phyloP scores from a whole-genome alignment of 768 basidiomycete species.

The Hericium alpestre region DNA sequence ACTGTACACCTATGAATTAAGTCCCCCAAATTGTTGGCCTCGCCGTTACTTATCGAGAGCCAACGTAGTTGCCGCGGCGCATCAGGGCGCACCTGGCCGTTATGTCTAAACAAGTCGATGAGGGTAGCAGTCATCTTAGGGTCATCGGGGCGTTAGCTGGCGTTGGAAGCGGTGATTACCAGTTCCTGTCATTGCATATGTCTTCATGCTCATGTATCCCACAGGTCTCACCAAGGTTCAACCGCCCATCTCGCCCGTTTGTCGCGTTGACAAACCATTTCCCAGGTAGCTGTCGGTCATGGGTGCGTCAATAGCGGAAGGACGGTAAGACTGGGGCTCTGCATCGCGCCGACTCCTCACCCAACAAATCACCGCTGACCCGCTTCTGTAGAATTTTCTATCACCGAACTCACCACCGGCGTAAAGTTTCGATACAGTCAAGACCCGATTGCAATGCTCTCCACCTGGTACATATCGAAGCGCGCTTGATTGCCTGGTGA shows the following conservation, averaged over 20 bases:
- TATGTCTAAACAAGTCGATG: neutral
- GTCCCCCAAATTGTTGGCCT: too few species aligned
- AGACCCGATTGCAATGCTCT: constrained; percentile 62
- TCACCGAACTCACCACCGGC: too few species aligned
- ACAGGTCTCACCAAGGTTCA: neutral
- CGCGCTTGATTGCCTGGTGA: constrained; percentile 47
- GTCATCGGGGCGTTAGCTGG: neutral
- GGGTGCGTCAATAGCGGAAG: constrained; percentile 27
- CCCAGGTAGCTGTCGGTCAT: constrained; percentile 62
- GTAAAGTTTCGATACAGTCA: constrained; percentile 59
- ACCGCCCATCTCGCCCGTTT: neutral
- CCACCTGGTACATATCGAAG: constrained; percentile 53
- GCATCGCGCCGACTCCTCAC: too few species aligned
- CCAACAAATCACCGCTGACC: too few species aligned
- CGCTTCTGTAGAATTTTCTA: too few species aligned
- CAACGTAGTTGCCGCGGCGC: too few species aligned
- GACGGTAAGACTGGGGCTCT: too few species aligned
- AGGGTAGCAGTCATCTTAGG: neutral
- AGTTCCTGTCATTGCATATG: neutral
- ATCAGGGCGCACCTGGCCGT: too few species aligned
- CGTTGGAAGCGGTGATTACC: neutral
- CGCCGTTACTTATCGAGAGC: too few species aligned
- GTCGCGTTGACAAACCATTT: neutral
- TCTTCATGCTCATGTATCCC: neutral
- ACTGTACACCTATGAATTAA: too few species aligned